Conservation (phyloP, 768 basidiomycete genomes). For the Pleurotus eryngii region DNA sequence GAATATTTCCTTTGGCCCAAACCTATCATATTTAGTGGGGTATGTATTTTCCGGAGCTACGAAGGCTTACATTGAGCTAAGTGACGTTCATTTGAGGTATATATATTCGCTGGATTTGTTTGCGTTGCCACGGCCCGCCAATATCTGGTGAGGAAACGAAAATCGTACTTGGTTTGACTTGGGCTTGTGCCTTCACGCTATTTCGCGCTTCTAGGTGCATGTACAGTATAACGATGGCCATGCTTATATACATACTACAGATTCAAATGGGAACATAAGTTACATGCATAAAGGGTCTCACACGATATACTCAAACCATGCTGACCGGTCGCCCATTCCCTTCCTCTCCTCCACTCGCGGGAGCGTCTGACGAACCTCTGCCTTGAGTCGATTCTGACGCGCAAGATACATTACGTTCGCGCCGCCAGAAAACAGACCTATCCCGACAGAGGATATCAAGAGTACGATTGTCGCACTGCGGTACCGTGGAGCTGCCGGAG, state of each 20-base stretch:
- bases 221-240: no score
- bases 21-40: slow-evolving; percentile 13
- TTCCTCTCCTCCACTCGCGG: slow-evolving; percentile 33
- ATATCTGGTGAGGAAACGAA: no score
- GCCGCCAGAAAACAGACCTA: slow-evolving; percentile 28
- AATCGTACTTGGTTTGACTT: no score
- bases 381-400: slow-evolving; percentile 45
- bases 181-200: no score
- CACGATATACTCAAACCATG: slow-evolving; percentile 52
- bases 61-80: no score
- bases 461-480: slow-evolving; percentile 42
- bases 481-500: slow-evolving; percentile 49
- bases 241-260: no score
- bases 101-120: neutral
- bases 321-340: slow-evolving; percentile 45
- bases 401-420: slow-evolving; percentile 40
- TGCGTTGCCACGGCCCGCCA: neutral
- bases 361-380: slow-evolving; percentile 25
- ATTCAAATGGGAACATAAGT: no score
- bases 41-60: neutral
- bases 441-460: slow-evolving; percentile 35
- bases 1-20: slow-evolving; percentile 18
- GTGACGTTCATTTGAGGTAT: neutral
- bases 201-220: no score
- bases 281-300: slow-evolving; percentile 12